Conservation (phyloP, 371 early-diverging fungal species). For the Catenaria anguillulae region DNA sequence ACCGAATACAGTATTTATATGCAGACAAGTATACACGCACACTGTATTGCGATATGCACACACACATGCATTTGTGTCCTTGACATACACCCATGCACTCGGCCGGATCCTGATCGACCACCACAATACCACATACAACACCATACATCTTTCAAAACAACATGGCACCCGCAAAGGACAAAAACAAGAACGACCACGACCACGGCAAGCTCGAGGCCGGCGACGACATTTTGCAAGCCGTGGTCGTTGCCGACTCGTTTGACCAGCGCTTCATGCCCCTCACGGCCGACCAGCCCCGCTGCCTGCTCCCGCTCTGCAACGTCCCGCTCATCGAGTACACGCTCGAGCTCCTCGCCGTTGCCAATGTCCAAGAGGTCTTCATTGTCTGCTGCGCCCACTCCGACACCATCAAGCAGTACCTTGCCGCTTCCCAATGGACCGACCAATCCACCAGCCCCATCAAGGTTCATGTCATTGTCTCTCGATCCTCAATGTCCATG, state of each 20-base stretch:
- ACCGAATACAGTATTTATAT: too few species aligned
- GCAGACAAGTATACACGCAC: too few species aligned
- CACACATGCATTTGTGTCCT: too few species aligned
- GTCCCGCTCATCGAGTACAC: constrained; percentile 89
- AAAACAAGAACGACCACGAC: not conserved
- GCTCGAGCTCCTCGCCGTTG: constrained; percentile 69
- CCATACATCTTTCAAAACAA: too few species aligned
- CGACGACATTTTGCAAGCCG: constrained; percentile 49
- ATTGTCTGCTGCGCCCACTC: constrained; percentile 70
- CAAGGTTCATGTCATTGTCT: constrained; percentile 52
- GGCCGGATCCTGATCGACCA: too few species aligned
- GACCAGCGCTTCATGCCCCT: constrained; percentile 78
- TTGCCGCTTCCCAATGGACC: constrained; percentile 23
- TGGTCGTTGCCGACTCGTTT: constrained; percentile 83
- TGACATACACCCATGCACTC: too few species aligned
- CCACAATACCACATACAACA: too few species aligned
- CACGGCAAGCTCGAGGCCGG: not conserved
- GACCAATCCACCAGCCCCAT: too few species aligned
- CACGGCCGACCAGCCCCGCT: constrained; percentile 74
- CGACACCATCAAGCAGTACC: constrained; percentile 64
- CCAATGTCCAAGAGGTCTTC: constrained; percentile 72
- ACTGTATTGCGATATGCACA: too few species aligned
- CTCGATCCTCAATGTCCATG: constrained; percentile 62
- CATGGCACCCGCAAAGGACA: too few species aligned
- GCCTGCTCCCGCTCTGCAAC: constrained; percentile 83